Base-by-base conservation (phyloP, 2,329 filamentous ascomycete genomes). In the Cladosporium austrohemisphaericum region DNA sequence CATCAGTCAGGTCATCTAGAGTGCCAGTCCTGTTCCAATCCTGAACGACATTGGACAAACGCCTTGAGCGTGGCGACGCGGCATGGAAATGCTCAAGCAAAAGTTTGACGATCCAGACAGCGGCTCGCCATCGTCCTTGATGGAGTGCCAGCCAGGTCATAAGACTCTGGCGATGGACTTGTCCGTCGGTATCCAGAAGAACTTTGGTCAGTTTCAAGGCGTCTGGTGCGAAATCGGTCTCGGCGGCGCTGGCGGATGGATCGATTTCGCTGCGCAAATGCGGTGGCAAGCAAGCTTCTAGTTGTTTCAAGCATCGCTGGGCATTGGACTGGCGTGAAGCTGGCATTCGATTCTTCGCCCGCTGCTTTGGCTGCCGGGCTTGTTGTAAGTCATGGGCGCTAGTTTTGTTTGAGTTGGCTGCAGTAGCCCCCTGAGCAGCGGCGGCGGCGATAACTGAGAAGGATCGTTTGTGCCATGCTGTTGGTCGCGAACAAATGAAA, bases 41-140 rank as follows among this genome's bases (percentile, higher is more conserved):
- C n/a, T 47, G 40, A 18, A 47, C 11, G 8, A 26, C 26, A 9
- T 52, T 38, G 13, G 25, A 22, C 11, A 31, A 18, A 11, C 37
- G 49, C 14, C 33, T 20, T 11, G 16, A 23, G 28, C 18, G 40
- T 22, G 20, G 19, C 2, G 31, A 23, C 22, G 33, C 16, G 13
- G 14, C 37, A 52, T 57, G 19, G 20, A 57, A 49, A 48, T 63
- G 56, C 36, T 73, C 70, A 1, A 68, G 59, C 18, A 74, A 57
- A 44, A 68, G 66, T 54, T 71, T 73, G 11, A 70, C 65, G 20
- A 75, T 63, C 73, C 73, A 76, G 11, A 73, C 61, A 3, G 71
- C 68, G 19, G 67, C 63, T 48, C 63, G 62, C 72, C 73, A 76
- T 33, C 71, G 64, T 14, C 65, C 62, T 52, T 71, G 61, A 2